These are phyloP conservation scores for Rhizopogon rudus DNA, from an alignment of 768 basidiomycete genomes.

Conservation along the genomic window DNA sequence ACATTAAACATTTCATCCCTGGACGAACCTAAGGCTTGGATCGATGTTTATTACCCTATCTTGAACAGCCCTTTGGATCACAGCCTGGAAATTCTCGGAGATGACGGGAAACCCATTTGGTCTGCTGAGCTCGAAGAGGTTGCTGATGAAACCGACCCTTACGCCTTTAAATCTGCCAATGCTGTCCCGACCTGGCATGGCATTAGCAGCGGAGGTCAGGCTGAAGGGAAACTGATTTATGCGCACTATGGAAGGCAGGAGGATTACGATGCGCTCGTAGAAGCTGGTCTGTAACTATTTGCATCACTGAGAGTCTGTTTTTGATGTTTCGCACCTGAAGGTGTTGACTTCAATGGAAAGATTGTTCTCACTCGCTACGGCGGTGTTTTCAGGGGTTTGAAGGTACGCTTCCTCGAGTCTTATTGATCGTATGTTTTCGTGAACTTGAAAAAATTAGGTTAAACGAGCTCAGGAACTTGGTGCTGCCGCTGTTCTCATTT, in stretches of 20 bases:
- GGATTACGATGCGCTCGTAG: slow-evolving; percentile 60
- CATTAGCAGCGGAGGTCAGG: slow-evolving; percentile 61
- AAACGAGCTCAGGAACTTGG: slow-evolving; percentile 64
- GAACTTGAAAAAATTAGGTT: slow-evolving; percentile 29
- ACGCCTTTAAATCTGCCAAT: slow-evolving; percentile 51
- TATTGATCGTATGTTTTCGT: slow-evolving; percentile 2
- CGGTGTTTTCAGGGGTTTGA: slow-evolving; percentile 63
- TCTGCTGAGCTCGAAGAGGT: slow-evolving; percentile 63
- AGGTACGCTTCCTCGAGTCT: slow-evolving; percentile 29
- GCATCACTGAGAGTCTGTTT: neutral
- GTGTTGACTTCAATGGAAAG: slow-evolving; percentile 52
- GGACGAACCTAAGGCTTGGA: slow-evolving; percentile 48
- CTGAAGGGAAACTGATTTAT: slow-evolving; percentile 52
- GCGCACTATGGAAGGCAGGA: slow-evolving; percentile 53
- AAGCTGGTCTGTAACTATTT: slow-evolving; percentile 33
- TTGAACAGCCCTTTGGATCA: slow-evolving; percentile 63
- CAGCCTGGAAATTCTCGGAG: slow-evolving; percentile 49
- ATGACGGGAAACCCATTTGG: slow-evolving; percentile 47
- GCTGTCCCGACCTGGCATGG: slow-evolving; percentile 69
- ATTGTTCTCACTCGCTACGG: slow-evolving; percentile 61
- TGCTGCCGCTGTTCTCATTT: slow-evolving; percentile 56
- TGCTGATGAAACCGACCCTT: slow-evolving; percentile 59
- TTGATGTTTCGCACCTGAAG: slow-evolving; percentile 23
- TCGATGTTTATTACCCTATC: slow-evolving; percentile 69
- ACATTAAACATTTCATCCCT: slow-evolving; percentile 43